Base-by-base conservation (phyloP, 176 grass and related monocot genomes). In the Dactylis glomerata region DNA sequence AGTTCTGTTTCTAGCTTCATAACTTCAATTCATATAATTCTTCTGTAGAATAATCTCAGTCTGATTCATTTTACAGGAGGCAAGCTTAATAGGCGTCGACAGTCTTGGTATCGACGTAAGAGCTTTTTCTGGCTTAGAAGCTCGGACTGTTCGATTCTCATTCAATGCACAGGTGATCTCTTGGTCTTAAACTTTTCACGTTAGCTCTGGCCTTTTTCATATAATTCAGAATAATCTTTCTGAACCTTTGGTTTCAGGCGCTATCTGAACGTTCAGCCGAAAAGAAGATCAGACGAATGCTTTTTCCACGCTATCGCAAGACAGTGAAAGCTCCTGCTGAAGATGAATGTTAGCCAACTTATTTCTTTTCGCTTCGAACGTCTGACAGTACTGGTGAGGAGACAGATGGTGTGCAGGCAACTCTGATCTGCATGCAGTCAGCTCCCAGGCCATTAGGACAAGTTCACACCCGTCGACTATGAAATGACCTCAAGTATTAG, bases 211-310 rank as follows among this genome's bases (percentile, higher is more conserved):
- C 37, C 38, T 73, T 83, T 45, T 47, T 9, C 34, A n/a, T 51
- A 6, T 6, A 81, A 50, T 45, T 9, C 47, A 75, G 36, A 82
- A 50, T 37, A 81, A 57, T 81, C 41, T 55, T 66, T 81, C 58
- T 16, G 15, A 52, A 38, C 20, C 20, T 69, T 75, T 91, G 63
- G 75, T 75, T 84, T 62, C 84, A 99, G 96, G 93, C 88, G 12
- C 83, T 84, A 3, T 94, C 90, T 50, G 91, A 94, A 87, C 94
- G 85, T 74, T 89, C 91, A 31, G 93, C 93, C 59, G 90, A 96
- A 86, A 96, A 92, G 83, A 99, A 99, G 86, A 99, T 96, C 70
- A 96, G 85, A 33, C 77, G 91, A 62, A 96, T 99, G 93, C 88
- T 96, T 91, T 99, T 92, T 34, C 85, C 89, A 0, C 86, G 86